Conservation (phyloP, 140 eudicot genomes). For the Oenanthe javanica region DNA sequence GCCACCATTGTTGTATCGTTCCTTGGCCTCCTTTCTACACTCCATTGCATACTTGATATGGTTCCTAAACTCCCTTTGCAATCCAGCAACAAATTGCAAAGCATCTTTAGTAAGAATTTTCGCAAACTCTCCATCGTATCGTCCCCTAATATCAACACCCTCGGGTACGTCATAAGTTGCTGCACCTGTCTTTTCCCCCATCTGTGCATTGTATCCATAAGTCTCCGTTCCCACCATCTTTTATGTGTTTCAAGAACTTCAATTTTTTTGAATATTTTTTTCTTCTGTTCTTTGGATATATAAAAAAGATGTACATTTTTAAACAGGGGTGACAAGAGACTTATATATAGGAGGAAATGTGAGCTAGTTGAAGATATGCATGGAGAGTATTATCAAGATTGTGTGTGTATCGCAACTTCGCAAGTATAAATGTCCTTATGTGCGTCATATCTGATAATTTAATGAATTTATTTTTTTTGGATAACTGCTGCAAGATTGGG, state of each 20-base stretch:
- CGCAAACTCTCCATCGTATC: slow-evolving; percentile 58
- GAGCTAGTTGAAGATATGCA: slow-evolving; percentile 31
- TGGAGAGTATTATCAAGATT: slow-evolving; percentile 18
- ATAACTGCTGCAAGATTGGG: slow-evolving; percentile 23
- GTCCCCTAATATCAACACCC: slow-evolving; percentile 75
- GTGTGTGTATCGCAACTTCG: background rate
- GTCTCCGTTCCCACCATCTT: slow-evolving; percentile 33
- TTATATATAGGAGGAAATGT: slow-evolving; percentile 20
- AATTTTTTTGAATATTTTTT: background rate
- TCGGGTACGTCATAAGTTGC: slow-evolving; percentile 67
- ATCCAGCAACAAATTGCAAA: slow-evolving; percentile 60
- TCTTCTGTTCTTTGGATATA: background rate
- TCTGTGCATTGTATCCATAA: slow-evolving; percentile 28
- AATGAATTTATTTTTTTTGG: slow-evolving; percentile 18
- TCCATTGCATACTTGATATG: slow-evolving; percentile 85
- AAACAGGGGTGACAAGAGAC: background rate
- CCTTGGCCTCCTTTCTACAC: slow-evolving; percentile 74
- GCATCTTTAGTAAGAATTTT: slow-evolving; percentile 66
- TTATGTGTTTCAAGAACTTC: background rate
- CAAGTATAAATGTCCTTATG: slow-evolving; percentile 23
- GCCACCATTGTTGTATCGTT: slow-evolving; percentile 45
- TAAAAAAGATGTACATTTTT: background rate
- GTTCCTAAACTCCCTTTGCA: slow-evolving; percentile 72
- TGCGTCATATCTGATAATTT: slow-evolving; percentile 29
- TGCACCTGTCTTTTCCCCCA: slow-evolving; percentile 11